Base-by-base conservation (phyloP, 2,329 filamentous ascomycete genomes). In the Aspergillus sp. region DNA sequence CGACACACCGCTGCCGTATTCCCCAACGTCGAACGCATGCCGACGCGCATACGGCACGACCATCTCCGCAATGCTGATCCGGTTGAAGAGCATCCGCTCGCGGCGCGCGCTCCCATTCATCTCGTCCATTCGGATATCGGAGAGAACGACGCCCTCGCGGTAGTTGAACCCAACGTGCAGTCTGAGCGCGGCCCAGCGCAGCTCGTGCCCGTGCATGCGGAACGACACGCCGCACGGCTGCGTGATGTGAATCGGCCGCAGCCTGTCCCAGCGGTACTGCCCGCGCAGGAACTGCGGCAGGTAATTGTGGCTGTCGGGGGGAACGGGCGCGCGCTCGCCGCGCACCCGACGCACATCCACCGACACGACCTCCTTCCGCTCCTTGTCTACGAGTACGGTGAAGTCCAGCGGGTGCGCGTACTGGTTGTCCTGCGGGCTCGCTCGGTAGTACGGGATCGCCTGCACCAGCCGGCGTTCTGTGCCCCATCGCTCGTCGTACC, bases 111-210 rank as follows among this genome's bases (percentile, higher is more conserved):
- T 57, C 51, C 65, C 58, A 44, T 65, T 63, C 50, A 58, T 58
- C 46, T 67, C 64, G 44, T 65, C 59, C 5, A 62, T 51, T 34
- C 64, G 61, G 5, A 67, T 56, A 21, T 84, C 75, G 52, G 81
- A 81, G 14, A 84, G 66, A 5, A 83, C 80, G 68, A 82, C 81
- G 42, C 81, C 81, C 61, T 84, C 76, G 9, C 77, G 71, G 55
- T 74, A 72, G 64, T 79, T 78, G 70, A 79, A 79, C 23, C 76
- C 75, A 31, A 79, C 60, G 48, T 73, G 71, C 69, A 73, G 72
- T 45, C 64, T 66, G 52, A 51, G 61, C 44, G 63, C 64, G 44
- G 64, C 64, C 64, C 64, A 67, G 10, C 58, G 58, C 13, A 67
- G 49, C 52, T 66, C 64, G n/a, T 65, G 66, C 14, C 64, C 62